Percentiles rank a stretch among this genome's conserved stretches.
These are phyloP conservation scores for Hebeloma cylindrosporum DNA, from an alignment of 768 basidiomycete genomes.

Conservation along the genomic window DNA sequence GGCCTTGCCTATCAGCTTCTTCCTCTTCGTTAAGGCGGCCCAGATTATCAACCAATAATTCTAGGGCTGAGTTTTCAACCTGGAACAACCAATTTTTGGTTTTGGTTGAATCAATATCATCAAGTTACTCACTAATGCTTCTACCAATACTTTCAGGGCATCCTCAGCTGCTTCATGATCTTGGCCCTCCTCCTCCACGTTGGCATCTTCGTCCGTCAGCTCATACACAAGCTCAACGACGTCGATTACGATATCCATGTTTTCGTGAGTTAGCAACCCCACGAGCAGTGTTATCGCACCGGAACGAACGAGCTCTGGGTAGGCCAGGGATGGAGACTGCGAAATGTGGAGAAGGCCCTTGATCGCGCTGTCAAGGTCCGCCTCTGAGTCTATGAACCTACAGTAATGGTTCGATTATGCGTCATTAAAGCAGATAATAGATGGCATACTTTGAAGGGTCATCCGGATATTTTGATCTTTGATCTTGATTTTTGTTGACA, in stretches of 20 bases:
- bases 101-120: conserved; percentile 1
- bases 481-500: conserved; percentile 92
- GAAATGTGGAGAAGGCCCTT: conserved; percentile 88
- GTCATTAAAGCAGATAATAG: conserved; percentile 1
- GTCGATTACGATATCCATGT: conserved; percentile 95
- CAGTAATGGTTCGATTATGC: neutral
- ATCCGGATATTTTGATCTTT: conserved; percentile 91
- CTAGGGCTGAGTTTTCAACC: conserved; percentile 82
- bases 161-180: conserved; percentile 58
- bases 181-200: conserved; percentile 71
- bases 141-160: conserved; percentile 72
- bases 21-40: conserved; percentile 86
- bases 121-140: conserved; percentile 61
- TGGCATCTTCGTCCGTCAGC: conserved; percentile 94
- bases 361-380: conserved; percentile 85
- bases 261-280: conserved; percentile 92
- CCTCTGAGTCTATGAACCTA: conserved; percentile 99
- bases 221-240: conserved; percentile 91
- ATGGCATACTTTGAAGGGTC: conserved; percentile 80
- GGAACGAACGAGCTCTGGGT: conserved; percentile 84
- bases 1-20: conserved; percentile 87
- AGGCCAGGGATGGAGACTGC: conserved; percentile 78
- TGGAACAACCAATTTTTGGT: conserved; percentile 34
- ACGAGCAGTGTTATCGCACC: conserved; percentile 70
- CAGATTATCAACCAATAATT: conserved; percentile 88